A percentile compares a stretch with the other conserved stretches of the same genome.
phyloP scores from a whole-genome alignment of 208 protist genomes.

The Trypanosoma congolense region DNA sequence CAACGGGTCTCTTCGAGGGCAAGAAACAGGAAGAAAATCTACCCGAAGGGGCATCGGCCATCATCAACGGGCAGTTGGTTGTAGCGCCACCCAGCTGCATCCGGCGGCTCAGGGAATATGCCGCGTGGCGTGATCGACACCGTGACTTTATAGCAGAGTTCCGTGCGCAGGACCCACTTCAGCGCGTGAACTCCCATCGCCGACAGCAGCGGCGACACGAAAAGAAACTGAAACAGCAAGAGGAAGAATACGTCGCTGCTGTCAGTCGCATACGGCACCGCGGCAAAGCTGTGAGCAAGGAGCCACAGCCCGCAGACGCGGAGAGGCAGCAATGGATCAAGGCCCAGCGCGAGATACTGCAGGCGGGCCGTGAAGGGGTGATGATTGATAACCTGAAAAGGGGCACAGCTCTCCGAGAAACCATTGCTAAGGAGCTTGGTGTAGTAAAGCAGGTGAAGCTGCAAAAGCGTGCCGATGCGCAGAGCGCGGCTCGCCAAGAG shows the following conservation, averaged over 20 bases:
- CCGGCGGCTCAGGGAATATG: conserved; percentile 32
- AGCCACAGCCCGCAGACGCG: not conserved
- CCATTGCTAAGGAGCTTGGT: conserved; percentile 19
- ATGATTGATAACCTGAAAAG: conserved; percentile 24
- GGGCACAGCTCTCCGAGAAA: conserved; percentile 23
- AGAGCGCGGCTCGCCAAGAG: not conserved
- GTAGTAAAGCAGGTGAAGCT: conserved; percentile 23
- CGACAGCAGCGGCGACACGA: conserved; percentile 7
- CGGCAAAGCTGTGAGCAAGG: not conserved
- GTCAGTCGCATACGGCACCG: conserved; percentile 12
- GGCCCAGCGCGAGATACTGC: conserved; percentile 23
- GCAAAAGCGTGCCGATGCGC: not conserved
- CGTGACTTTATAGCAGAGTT: conserved; percentile 21
- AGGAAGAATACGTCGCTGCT: conserved; percentile 25
- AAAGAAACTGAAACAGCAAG: not conserved
- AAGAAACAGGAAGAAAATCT: not conserved
- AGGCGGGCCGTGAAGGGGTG: conserved; percentile 17
- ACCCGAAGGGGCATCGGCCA: conserved; percentile 2
- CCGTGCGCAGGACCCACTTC: conserved; percentile 13
- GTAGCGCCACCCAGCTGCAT: conserved; percentile 17
- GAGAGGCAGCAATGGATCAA: conserved; percentile 6
- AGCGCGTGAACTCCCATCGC: conserved; percentile 9
- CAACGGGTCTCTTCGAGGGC: conserved; percentile 39
- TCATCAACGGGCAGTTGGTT: conserved; percentile 6
- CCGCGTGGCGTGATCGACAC: conserved; percentile 49